A percentile compares a stretch with the other conserved stretches of the same genome.
phyloP scores from a whole-genome alignment of 352 stramenopile species.

The Salisapilia sapeloensis region DNA sequence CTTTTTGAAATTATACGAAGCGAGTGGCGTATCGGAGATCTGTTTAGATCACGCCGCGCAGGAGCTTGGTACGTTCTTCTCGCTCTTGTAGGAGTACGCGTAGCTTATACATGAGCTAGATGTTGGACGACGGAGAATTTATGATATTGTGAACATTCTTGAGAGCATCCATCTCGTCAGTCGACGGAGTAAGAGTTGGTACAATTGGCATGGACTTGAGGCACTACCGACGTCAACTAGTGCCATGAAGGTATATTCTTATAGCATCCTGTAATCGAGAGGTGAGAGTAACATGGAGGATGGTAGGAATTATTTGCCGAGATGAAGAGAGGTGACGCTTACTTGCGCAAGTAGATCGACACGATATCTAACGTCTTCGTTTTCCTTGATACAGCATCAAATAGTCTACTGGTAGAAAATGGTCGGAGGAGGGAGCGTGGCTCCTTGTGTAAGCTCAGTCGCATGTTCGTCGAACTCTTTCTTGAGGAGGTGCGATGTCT shows the following conservation, averaged over 20 bases:
- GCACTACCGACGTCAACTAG: conserved; percentile 44
- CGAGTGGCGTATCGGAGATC: conserved; percentile 51
- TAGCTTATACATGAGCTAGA: conserved; percentile 13
- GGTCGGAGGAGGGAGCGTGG: conserved; percentile 52
- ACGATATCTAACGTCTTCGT: too few species aligned
- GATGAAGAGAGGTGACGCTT: too few species aligned
- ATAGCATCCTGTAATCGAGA: not conserved
- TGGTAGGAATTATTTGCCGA: too few species aligned
- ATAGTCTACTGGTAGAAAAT: conserved; percentile 15
- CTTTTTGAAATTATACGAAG: conserved; percentile 61
- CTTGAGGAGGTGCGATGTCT: conserved; percentile 48
- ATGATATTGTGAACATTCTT: conserved; percentile 97
- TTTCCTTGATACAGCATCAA: too few species aligned
- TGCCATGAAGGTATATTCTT: conserved; percentile 44
- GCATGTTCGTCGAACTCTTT: conserved; percentile 94
- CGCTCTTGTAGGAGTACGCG: not conserved
- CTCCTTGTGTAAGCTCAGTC: conserved; percentile 85
- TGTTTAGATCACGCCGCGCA: conserved; percentile 49
- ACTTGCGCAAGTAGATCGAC: too few species aligned
- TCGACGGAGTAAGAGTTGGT: conserved; percentile 94
- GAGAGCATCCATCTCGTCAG: conserved; percentile 90
- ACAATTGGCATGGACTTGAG: conserved; percentile 78
- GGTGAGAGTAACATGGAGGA: too few species aligned
- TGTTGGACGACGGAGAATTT: conserved; percentile 90
- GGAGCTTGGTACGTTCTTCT: conserved; percentile 17